Evolutionary conservation across 306 rosid species (phyloP), one percentile per base, ranked within the genome.

Genomic region (Crataegus laevigata): DNA sequence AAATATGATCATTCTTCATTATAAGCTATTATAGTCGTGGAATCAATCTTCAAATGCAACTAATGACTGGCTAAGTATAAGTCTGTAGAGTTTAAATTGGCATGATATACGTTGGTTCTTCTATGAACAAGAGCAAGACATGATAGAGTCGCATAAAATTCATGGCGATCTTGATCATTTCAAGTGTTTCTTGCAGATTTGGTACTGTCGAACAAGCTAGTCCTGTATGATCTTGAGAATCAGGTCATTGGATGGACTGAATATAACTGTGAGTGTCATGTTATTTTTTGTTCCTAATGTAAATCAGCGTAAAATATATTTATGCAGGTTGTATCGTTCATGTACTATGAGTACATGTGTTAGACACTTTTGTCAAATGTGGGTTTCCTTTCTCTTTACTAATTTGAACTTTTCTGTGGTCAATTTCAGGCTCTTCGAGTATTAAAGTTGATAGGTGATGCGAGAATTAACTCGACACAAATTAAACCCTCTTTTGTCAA

Each of bases 231-330:
- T 83, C 98, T 93, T 42, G 98, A 91, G 83, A 89, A 88, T 64
- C 93, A 91, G 83, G 84, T 84, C 60, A 93, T 93, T 60, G 98
- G 98, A 66, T 91, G 98, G 98, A 91, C 97, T 0, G 98, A 93
- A 64, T 93, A 91, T 84, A 93, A 93, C 73, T 93, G 98, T 93
- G 83, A 91, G 98, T 89, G 55, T 74, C 34, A 25, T 60, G 60
- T 77, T 74, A 52, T 63, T 52, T 59, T 73, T 15, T 50, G 54
- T 62, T 66, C 28, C 11, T 8, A 13, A 26, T 38, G 30, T 15
- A 32, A 34, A 34, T 17, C 5, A 29, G 34, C 57, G 22, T 28
- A 17, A 7, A 43, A 17, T 28, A 61, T 61, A 26, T 52, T 32
- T 57, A 32, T 65, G 73, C 69, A 76, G 59, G 22, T 68, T 36